Evolutionary conservation across 2,329 filamentous ascomycete species (phyloP), one percentile per base, ranked within the genome.

Genomic region (Coniella vitis): DNA sequence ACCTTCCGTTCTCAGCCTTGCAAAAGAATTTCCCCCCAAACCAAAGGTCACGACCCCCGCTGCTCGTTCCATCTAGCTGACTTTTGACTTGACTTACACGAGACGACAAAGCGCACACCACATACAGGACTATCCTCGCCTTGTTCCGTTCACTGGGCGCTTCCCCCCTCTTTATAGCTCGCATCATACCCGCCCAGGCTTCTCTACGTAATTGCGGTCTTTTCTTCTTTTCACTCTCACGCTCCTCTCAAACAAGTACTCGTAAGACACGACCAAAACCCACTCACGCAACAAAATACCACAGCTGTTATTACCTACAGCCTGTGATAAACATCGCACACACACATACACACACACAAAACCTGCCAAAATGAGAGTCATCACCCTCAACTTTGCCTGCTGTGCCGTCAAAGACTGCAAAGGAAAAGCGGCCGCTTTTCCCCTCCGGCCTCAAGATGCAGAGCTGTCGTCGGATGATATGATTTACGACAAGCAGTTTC

Each of bases 331-430:
- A n/a, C n/a, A n/a, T n/a, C n/a, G n/a, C n/a, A n/a, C n/a, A n/a
- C n/a, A n/a, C n/a, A n/a, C n/a, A n/a, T n/a, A n/a, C n/a, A n/a
- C n/a, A n/a, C n/a, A n/a, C n/a, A n/a, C n/a, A n/a, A n/a, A n/a
- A n/a, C n/a, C n/a, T n/a, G n/a, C 22, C 45, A 66, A 58, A 53
- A 98, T 98, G 93, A 97, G 97, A 69, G 75, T 97, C 55, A 81
- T 97, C 45, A 96, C 90, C 53, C 84, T 95, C 61, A 97, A 97
- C 71, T 98, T 98, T 69, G 75, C 97, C 56, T 93, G 89, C 61
- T 98, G 93, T 75, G 91, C 93, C 54, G 86, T 94, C 64, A 97
- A 96, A 75, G 76, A 86, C 49, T 98, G 93, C 84, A 95, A 94
- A 71, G 79, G 82, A 49, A 83, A 84, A 29, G 74, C 84, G 5